These are phyloP conservation scores for Novymonas esmeraldas DNA, from an alignment of 208 protist species.

Conservation along the genomic window DNA sequence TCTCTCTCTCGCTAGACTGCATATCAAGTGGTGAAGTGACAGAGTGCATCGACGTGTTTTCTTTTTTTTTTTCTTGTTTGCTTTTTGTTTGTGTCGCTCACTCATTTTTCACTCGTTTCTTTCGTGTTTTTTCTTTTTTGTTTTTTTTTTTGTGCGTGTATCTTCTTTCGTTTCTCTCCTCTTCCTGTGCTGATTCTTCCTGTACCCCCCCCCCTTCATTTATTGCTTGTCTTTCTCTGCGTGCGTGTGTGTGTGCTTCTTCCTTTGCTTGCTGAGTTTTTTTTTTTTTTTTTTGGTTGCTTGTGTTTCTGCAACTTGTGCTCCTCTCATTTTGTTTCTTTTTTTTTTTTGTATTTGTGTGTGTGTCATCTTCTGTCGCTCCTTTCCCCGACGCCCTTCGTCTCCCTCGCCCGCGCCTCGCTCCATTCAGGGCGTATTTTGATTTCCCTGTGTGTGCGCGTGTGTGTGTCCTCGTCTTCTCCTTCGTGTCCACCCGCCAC, in stretches of 20 bases:
- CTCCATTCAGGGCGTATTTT: too few relatives aligned
- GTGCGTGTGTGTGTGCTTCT: neutral
- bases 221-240: neutral
- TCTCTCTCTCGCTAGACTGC: too few relatives aligned
- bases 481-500: too few relatives aligned
- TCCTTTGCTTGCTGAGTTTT: neutral
- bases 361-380: too few relatives aligned
- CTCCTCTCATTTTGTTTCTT: neutral
- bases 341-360: neutral
- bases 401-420: too few relatives aligned
- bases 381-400: too few relatives aligned
- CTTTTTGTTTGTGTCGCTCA: neutral
- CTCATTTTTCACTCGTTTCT: neutral
- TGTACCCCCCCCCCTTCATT: slow-evolving; percentile 3
- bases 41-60: too few relatives aligned
- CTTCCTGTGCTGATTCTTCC: neutral
- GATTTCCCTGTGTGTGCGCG: too few relatives aligned
- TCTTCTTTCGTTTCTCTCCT: neutral
- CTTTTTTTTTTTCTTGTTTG: neutral
- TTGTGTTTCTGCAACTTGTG: neutral
- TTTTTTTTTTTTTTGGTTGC: neutral
- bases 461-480: neutral
- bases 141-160: neutral
- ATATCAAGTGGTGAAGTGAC: too few relatives aligned
- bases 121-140: slow-evolving; percentile 6